phyloP scores from a whole-genome alignment of 208 protist species.

The Crithidia acanthocephali region DNA sequence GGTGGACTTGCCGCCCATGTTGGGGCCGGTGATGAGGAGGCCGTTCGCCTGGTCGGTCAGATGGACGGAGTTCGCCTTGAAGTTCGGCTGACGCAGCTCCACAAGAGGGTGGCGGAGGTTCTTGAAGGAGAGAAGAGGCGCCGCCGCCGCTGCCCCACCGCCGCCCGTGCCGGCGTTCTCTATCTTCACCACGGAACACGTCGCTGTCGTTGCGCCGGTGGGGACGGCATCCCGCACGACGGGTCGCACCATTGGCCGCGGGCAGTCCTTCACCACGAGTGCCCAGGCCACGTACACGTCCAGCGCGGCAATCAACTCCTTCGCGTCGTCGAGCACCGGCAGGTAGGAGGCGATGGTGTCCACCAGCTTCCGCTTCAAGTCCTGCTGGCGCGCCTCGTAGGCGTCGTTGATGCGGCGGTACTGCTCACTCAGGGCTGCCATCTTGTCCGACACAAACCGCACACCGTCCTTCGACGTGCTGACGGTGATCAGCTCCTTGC shows the following conservation, averaged over 20 bases:
- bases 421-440: slow-evolving; percentile 84
- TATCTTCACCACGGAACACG: slow-evolving; percentile 9
- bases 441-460: slow-evolving; percentile 91
- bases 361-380: slow-evolving; percentile 93
- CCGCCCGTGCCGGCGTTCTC: background rate
- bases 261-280: slow-evolving; percentile 84
- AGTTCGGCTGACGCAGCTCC: slow-evolving; percentile 82
- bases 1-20: slow-evolving; percentile 99
- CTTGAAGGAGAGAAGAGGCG: slow-evolving; percentile 62
- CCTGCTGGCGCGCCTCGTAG: slow-evolving; percentile 83
- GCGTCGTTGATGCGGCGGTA: slow-evolving; percentile 70
- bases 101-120: slow-evolving; percentile 89
- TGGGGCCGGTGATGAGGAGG: slow-evolving; percentile 92
- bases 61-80: slow-evolving; percentile 77
- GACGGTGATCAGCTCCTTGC: slow-evolving; percentile 73
- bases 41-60: slow-evolving; percentile 81
- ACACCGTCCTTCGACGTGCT: slow-evolving; percentile 95
- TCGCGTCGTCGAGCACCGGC: slow-evolving; percentile 95
- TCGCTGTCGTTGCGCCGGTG: background rate
- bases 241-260: slow-evolving; percentile 92
- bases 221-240: slow-evolving; percentile 39
- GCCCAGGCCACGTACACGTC: slow-evolving; percentile 96
- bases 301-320: slow-evolving; percentile 92
- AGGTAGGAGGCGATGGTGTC: slow-evolving; percentile 94
- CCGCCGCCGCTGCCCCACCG: background rate